A percentile compares a stretch with the other conserved stretches of the same genome.
Conservation (phyloP, 257 asterid species). For the Scutellaria minor region DNA sequence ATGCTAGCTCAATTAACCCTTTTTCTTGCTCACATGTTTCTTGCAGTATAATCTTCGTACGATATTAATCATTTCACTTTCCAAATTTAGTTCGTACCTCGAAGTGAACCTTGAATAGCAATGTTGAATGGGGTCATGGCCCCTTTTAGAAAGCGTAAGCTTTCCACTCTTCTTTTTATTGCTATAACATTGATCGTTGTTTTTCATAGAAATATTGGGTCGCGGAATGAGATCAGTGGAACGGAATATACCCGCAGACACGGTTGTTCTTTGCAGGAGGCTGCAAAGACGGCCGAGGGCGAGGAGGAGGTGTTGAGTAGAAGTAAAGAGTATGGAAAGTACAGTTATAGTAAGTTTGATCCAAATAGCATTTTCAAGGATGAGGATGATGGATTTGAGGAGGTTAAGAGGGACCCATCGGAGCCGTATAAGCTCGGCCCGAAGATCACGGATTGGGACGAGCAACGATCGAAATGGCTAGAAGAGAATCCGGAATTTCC, state of each 20-base stretch:
- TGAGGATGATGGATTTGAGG: slow-evolving; percentile 61
- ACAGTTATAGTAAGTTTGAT: slow-evolving; percentile 62
- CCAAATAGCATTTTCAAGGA: slow-evolving; percentile 56
- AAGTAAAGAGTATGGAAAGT: slow-evolving; percentile 20
- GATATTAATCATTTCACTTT: no score
- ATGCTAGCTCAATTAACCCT: slow-evolving; percentile 9
- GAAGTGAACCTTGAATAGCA: not conserved
- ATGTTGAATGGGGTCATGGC: slow-evolving; percentile 64
- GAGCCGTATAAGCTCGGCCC: slow-evolving; percentile 67
- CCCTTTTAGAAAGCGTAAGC: slow-evolving; percentile 62
- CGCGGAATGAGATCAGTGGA: slow-evolving; percentile 56
- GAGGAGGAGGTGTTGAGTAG: slow-evolving; percentile 23
- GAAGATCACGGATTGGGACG: slow-evolving; percentile 73
- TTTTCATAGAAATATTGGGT: no score
- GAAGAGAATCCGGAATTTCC: slow-evolving; percentile 54
- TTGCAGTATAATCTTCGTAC: not conserved
- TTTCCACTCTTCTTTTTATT: slow-evolving; percentile 61
- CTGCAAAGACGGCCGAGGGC: slow-evolving; percentile 21
- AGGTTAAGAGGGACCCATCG: slow-evolving; percentile 49
- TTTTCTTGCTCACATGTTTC: not conserved
- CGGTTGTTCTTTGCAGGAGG: slow-evolving; percentile 68
- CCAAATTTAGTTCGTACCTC: not conserved
- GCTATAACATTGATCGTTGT: slow-evolving; percentile 45
- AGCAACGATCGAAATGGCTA: slow-evolving; percentile 74
- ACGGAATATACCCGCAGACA: slow-evolving; percentile 61